Conservation (phyloP, 305 asterid genomes). For the Solanum chacoense region DNA sequence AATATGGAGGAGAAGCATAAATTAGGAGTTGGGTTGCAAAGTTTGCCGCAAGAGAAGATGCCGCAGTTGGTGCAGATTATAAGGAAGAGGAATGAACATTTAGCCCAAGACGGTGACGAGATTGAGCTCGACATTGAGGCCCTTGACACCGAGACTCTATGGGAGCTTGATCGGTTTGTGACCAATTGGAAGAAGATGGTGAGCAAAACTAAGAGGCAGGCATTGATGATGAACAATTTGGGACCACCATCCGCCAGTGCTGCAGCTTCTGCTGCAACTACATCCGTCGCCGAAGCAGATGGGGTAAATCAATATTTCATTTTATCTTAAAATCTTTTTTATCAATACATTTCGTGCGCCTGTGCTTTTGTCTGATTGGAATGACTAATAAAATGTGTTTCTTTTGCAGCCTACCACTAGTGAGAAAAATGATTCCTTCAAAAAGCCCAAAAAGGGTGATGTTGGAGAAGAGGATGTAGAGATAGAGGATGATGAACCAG, state of each 20-base stretch:
- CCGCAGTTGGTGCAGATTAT: conserved; percentile 82
- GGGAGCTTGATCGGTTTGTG: conserved; percentile 96
- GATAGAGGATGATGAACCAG: conserved; percentile 82
- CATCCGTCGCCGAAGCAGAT: conserved; percentile 43
- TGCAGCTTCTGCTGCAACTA: conserved; percentile 36
- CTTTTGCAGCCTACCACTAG: conserved; percentile 34
- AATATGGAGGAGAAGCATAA: conserved; percentile 90
- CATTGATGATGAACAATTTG: conserved; percentile 47
- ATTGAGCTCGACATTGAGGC: conserved; percentile 97
- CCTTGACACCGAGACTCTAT: conserved; percentile 84
- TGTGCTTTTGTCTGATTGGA: neutral
- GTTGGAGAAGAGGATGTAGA: conserved; percentile 82
- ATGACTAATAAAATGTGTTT: neutral
- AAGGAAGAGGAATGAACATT: conserved; percentile 71
- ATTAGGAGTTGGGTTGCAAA: conserved; percentile 84
- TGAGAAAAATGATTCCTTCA: conserved; percentile 42
- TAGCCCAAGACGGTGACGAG: conserved; percentile 96
- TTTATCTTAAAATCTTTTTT: neutral
- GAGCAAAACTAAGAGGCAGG: conserved; percentile 86
- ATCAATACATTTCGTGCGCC: neutral
- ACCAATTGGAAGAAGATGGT: conserved; percentile 97
- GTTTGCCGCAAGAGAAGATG: conserved; percentile 93
- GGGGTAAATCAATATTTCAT: conserved; percentile 27
- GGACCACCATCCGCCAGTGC: conserved; percentile 12
- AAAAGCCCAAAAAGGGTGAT: conserved; percentile 56